Evolutionary conservation across 2,329 filamentous ascomycete genomes (phyloP).

Genomic region (Diaporthe vexans): DNA sequence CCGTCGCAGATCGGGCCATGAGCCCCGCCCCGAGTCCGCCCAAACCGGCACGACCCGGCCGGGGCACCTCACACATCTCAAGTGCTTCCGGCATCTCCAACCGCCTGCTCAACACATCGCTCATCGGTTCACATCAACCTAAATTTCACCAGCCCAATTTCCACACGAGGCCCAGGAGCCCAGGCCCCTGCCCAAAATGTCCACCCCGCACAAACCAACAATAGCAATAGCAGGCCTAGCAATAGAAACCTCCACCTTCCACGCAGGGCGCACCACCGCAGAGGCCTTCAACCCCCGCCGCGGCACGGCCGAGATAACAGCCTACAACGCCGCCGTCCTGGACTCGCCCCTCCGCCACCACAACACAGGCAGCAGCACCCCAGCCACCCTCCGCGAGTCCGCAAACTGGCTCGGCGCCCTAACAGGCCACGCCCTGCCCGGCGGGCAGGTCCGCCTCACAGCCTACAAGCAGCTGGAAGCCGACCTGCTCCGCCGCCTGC

Average conservation of each 20-base stretch:
- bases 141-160: fast-evolving
- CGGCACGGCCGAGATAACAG: constrained; percentile 57
- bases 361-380: too few relatives aligned
- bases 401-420: constrained; percentile 65
- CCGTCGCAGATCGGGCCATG: background rate
- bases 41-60: constrained; percentile 11
- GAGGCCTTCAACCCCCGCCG: constrained; percentile 64
- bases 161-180: too few relatives aligned
- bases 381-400: constrained; percentile 52
- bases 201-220: constrained; percentile 50
- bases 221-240: constrained; percentile 67
- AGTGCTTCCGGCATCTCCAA: constrained; percentile 16
- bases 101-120: background rate
- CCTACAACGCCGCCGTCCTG: constrained; percentile 60
- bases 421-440: constrained; percentile 65
- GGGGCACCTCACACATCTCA: background rate
- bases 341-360: too few relatives aligned
- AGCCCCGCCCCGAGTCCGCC: background rate
- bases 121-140: too few relatives aligned
- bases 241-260: constrained; percentile 68
- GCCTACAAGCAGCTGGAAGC: constrained; percentile 60
- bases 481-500: constrained; percentile 58
- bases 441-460: constrained; percentile 60
- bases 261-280: constrained; percentile 62
- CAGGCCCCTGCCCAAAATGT: background rate